Conservation (phyloP, 768 basidiomycete species). For the Serendipita indica region DNA sequence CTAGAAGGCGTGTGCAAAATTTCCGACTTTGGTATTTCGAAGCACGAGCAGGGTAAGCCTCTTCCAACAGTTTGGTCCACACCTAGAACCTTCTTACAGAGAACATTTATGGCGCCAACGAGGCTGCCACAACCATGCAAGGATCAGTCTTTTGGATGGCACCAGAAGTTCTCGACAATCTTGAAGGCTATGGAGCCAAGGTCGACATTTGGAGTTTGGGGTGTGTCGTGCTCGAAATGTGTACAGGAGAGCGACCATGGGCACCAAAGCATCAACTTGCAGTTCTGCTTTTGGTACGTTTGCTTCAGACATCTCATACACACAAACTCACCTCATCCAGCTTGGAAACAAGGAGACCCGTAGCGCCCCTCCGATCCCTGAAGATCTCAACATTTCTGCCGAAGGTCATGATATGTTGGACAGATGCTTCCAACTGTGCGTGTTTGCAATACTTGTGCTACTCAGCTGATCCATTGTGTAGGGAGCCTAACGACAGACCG, state of each 20-base stretch:
- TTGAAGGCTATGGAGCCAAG: conserved; percentile 32
- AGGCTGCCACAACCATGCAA: conserved; percentile 31
- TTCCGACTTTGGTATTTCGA: conserved; percentile 36
- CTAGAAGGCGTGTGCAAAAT: conserved; percentile 34
- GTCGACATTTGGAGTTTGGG: conserved; percentile 36
- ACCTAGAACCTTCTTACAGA: conserved; percentile 15
- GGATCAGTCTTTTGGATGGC: conserved; percentile 39
- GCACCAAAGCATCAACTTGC: conserved; percentile 9
- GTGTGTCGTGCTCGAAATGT: conserved; percentile 37
- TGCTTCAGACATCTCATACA: conserved; percentile 10
- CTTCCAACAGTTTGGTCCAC: background rate
- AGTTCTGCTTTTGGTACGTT: background rate
- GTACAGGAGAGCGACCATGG: conserved; percentile 32
- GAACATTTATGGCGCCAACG: conserved; percentile 27
- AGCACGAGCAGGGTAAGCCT: conserved; percentile 23
- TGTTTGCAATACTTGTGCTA: conserved; percentile 9
- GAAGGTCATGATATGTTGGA: conserved; percentile 74
- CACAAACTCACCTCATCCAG: background rate
- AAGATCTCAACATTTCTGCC: conserved; percentile 57
- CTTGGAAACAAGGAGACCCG: conserved; percentile 41
- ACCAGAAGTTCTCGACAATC: conserved; percentile 25
- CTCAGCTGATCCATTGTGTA: background rate
- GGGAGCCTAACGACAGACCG: background rate
- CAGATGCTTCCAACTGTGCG: conserved; percentile 82
- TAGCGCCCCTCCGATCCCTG: conserved; percentile 77